Evolutionary conservation across 257 asterid genomes (phyloP).

Genomic region (Nicotiana tabacum): DNA sequence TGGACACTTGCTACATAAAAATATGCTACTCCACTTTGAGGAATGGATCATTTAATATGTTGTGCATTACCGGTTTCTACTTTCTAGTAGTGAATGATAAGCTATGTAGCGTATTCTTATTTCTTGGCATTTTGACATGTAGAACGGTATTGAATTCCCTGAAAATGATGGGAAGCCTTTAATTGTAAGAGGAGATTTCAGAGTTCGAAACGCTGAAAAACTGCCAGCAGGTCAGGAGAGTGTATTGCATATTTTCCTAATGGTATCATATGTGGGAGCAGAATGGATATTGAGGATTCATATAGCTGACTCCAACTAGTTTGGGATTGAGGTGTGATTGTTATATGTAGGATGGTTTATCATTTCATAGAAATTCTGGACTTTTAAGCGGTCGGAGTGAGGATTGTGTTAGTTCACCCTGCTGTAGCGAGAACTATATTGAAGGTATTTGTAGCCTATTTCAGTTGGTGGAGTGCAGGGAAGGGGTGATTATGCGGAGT

Average conservation of each 20-base stretch:
- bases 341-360: background rate
- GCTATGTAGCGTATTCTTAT: background rate
- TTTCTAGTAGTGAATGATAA: background rate
- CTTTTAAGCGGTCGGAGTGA: background rate
- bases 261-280: background rate
- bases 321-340: background rate
- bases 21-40: too few species aligned
- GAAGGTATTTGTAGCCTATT: background rate
- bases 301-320: background rate
- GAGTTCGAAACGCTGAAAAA: background rate
- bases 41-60: background rate
- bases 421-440: background rate
- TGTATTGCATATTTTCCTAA: background rate
- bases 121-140: background rate
- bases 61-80: background rate
- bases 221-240: background rate
- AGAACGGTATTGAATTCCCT: background rate
- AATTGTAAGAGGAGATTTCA: background rate
- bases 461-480: too few species aligned
- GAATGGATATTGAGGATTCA: background rate
- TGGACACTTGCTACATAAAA: too few species aligned
- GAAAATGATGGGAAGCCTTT: background rate
- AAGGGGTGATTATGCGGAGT: too few species aligned
- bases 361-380: background rate
- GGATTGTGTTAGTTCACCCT: background rate